These are phyloP conservation scores for Trichoderma orchidacearum DNA, from an alignment of 495 filamentous ascomycete genomes.

Conservation along the genomic window DNA sequence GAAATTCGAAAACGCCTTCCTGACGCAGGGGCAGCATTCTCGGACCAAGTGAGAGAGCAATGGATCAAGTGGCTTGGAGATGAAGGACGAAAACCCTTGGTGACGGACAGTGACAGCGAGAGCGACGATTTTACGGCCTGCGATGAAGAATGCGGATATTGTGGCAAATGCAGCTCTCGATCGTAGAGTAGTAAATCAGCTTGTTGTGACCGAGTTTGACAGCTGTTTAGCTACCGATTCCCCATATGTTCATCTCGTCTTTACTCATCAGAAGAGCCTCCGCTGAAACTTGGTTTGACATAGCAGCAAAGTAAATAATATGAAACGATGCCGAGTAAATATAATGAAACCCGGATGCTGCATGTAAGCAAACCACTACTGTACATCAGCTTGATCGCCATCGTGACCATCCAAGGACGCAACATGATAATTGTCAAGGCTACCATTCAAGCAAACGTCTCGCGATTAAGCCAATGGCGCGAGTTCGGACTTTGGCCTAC, in stretches of 20 bases:
- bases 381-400: no score
- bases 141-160: conserved; percentile 25
- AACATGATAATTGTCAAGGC: neutral
- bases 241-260: no score
- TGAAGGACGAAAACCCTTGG: conserved; percentile 10
- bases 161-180: conserved; percentile 11
- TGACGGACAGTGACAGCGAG: conserved; percentile 1
- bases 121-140: conserved; percentile 27
- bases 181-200: neutral
- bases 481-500: neutral
- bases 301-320: no score
- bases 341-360: no score
- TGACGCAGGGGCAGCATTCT: neutral
- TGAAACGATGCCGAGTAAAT: no score
- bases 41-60: neutral
- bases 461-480: neutral
- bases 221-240: no score
- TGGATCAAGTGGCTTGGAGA: conserved; percentile 13
- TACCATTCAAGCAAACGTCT: neutral
- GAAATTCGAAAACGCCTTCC: neutral
- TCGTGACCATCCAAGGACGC: neutral
- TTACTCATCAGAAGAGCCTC: no score
- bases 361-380: no score
- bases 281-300: no score
- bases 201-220: no score